Evolutionary conservation across 257 asterid genomes (phyloP).

Genomic region (Gentiana straminea): DNA sequence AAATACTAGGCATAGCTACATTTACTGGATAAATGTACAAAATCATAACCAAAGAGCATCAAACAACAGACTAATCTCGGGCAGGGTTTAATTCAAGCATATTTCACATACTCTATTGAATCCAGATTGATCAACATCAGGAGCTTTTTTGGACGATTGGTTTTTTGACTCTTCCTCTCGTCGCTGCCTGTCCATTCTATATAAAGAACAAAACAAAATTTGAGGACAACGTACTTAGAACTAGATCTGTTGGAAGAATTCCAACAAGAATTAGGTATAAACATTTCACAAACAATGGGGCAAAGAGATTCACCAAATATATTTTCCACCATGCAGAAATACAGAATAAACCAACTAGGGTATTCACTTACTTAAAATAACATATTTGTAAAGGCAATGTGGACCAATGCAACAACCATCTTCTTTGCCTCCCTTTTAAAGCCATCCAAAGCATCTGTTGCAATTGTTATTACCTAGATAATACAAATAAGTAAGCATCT

Average conservation of each 20-base stretch:
- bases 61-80: not conserved
- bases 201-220: conserved; percentile 14
- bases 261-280: not conserved
- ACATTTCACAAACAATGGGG: not conserved
- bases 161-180: conserved; percentile 91
- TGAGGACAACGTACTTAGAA: not conserved
- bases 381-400: conserved; percentile 21
- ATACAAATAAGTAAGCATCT: not conserved
- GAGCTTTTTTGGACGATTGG: conserved; percentile 69
- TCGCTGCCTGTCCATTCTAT: conserved; percentile 92
- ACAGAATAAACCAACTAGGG: too few species aligned
- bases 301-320: too few species aligned
- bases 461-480: conserved; percentile 68
- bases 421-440: conserved; percentile 77
- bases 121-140: conserved; percentile 74
- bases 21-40: too few species aligned
- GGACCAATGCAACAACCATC: conserved; percentile 97
- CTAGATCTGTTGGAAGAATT: not conserved
- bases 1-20: too few species aligned
- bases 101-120: conserved; percentile 49
- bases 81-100: not conserved
- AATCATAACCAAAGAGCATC: conserved; percentile 5
- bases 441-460: conserved; percentile 84
- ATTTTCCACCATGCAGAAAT: too few species aligned
- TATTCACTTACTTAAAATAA: too few species aligned